Evolutionary conservation across 129 eudicot genomes (phyloP).

Genomic region (Flaveria bidentis): DNA sequence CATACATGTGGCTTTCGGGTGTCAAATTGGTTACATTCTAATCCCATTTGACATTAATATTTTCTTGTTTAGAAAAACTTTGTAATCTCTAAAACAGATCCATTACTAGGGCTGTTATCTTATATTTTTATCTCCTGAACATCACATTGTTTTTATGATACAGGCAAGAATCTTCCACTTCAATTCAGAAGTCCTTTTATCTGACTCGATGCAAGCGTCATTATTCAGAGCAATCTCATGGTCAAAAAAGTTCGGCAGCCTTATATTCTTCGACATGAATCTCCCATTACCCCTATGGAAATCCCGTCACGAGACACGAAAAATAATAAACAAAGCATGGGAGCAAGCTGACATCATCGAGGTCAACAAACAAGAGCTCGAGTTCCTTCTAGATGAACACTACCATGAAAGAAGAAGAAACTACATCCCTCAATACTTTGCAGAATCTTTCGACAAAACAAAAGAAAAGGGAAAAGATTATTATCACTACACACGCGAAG

Average conservation of each 20-base stretch:
- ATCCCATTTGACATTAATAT: too few relatives aligned
- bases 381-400: slow-evolving; percentile 78
- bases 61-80: too few relatives aligned
- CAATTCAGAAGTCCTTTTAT: slow-evolving; percentile 80
- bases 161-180: slow-evolving; percentile 94
- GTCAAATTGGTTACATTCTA: too few relatives aligned
- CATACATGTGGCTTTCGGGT: too few relatives aligned
- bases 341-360: slow-evolving; percentile 76
- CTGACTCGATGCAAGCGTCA: slow-evolving; percentile 60
- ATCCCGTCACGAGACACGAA: slow-evolving; percentile 75
- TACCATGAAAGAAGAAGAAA: slow-evolving; percentile 66
- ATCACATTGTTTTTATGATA: not conserved
- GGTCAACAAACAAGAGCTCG: slow-evolving; percentile 81
- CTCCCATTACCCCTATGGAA: slow-evolving; percentile 89
- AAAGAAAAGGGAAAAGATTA: slow-evolving; percentile 54
- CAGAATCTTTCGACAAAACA: slow-evolving; percentile 65
- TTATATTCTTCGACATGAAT: slow-evolving; percentile 77
- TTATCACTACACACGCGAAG: slow-evolving; percentile 85
- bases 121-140: not conserved
- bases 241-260: slow-evolving; percentile 78
- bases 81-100: too few relatives aligned
- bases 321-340: slow-evolving; percentile 74
- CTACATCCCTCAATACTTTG: slow-evolving; percentile 70
- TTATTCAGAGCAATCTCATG: slow-evolving; percentile 71
- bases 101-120: too few relatives aligned